These are phyloP conservation scores for Scutellaria barbata DNA, from an alignment of 257 asterid genomes.

Conservation along the genomic window DNA sequence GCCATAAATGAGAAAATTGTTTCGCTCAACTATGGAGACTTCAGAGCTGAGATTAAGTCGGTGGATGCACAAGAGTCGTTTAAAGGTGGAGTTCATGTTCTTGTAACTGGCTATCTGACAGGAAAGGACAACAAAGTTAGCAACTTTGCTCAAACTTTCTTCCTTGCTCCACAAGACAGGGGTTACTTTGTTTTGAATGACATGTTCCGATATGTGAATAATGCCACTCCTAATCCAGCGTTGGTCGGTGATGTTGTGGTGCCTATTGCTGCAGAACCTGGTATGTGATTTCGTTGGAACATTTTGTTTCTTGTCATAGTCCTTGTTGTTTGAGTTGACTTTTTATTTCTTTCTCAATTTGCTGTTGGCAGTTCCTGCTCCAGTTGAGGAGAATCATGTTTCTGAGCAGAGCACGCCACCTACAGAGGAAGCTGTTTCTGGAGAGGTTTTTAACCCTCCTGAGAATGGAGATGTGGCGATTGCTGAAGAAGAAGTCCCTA, in stretches of 20 bases:
- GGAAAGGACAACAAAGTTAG: slow-evolving; percentile 59
- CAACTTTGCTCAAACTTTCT: slow-evolving; percentile 82
- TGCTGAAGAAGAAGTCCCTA: slow-evolving; percentile 73
- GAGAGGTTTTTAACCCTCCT: slow-evolving; percentile 79
- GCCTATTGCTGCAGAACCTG: slow-evolving; percentile 59
- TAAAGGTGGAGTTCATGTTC: slow-evolving; percentile 80
- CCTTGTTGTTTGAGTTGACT: slow-evolving; percentile 28
- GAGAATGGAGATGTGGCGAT: slow-evolving; percentile 65
- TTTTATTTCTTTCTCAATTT: neutral
- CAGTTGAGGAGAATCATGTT: slow-evolving; percentile 57
- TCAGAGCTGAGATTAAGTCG: slow-evolving; percentile 74
- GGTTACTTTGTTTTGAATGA: slow-evolving; percentile 96
- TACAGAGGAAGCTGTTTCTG: slow-evolving; percentile 60
- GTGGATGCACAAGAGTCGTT: slow-evolving; percentile 87
- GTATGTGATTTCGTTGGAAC: slow-evolving; percentile 39
- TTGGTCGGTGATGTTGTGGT: slow-evolving; percentile 50
- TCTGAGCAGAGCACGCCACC: slow-evolving; percentile 58
- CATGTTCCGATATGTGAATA: slow-evolving; percentile 70
- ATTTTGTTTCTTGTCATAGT: slow-evolving; percentile 11
- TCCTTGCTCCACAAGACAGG: slow-evolving; percentile 92
- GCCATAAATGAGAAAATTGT: slow-evolving; percentile 81
- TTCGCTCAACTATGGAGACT: slow-evolving; percentile 69
- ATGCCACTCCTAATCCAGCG: slow-evolving; percentile 36
- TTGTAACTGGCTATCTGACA: slow-evolving; percentile 81
- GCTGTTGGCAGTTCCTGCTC: slow-evolving; percentile 47